These are phyloP conservation scores for Lipomyces yamanashiensis DNA, from an alignment of 805 yeast genomes.

Conservation along the genomic window DNA sequence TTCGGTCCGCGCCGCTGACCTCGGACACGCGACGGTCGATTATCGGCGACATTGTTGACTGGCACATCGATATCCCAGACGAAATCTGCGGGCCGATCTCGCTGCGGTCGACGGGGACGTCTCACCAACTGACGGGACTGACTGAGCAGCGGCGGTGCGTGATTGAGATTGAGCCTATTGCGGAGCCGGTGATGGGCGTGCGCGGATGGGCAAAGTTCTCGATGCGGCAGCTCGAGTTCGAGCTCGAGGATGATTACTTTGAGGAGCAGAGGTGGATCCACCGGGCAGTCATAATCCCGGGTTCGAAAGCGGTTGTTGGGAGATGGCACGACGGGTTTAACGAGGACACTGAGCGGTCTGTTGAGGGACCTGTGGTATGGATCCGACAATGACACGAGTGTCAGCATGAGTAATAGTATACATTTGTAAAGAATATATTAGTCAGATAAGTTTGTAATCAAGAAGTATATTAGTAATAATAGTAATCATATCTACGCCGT, in stretches of 20 bases:
- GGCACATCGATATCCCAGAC: conserved; percentile 33
- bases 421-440: too few relatives aligned
- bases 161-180: conserved; percentile 31
- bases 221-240: conserved; percentile 33
- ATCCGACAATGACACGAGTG: conserved; percentile 16
- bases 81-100: conserved; percentile 30
- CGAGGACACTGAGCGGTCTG: conserved; percentile 29
- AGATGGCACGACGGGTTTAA: conserved; percentile 38
- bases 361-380: conserved; percentile 35
- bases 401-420: background rate
- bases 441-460: too few relatives aligned
- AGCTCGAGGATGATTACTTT: conserved; percentile 26
- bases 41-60: conserved; percentile 35
- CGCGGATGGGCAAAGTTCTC: conserved; percentile 34
- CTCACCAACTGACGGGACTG: conserved; percentile 33
- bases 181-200: conserved; percentile 32
- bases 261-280: conserved; percentile 38
- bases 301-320: conserved; percentile 35
- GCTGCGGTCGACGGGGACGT: conserved; percentile 25
- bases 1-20: conserved; percentile 29
- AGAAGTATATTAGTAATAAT: too few relatives aligned
- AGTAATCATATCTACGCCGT: too few relatives aligned
- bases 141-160: conserved; percentile 34
- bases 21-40: conserved; percentile 33
- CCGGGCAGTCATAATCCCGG: conserved; percentile 31